These are phyloP conservation scores for Rutidosis leptorrhynchoides DNA, from an alignment of 129 eudicot genomes.

Conservation along the genomic window DNA sequence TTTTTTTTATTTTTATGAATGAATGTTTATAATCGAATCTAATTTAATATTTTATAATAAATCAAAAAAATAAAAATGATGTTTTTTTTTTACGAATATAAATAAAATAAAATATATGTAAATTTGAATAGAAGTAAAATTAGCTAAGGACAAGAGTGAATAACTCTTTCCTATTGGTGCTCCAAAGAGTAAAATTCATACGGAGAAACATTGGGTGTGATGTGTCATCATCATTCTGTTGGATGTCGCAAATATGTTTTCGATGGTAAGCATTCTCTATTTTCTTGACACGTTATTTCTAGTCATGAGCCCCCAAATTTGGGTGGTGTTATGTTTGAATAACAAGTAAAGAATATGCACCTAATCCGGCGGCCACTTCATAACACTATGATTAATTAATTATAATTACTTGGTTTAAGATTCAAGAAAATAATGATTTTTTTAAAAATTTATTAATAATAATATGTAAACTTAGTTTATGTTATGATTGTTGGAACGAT, in stretches of 20 bases:
- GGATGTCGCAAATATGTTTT: conserved; percentile 30
- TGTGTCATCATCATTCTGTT: conserved; percentile 40
- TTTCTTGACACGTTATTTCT: conserved; percentile 39
- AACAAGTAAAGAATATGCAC: conserved; percentile 35
- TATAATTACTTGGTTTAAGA: no score
- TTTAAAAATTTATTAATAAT: no score
- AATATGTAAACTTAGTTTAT: no score
- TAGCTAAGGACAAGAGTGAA: no score
- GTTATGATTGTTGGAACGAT: no score
- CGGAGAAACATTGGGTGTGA: conserved; percentile 11
- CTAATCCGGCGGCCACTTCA: conserved; percentile 11
- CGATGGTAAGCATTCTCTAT: conserved; percentile 43
- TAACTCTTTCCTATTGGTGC: no score
- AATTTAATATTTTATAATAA: no score
- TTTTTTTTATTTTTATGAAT: no score
- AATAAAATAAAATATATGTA: neutral
- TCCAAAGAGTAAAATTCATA: conserved; percentile 27
- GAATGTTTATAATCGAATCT: no score
- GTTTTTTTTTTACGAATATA: neutral
- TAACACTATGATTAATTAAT: conserved; percentile 5
- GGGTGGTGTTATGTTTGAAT: conserved; percentile 22
- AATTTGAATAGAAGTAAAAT: conserved; percentile 30
- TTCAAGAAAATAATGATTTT: no score
- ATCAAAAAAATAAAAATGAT: no score
- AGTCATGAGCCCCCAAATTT: conserved; percentile 20